Evolutionary conservation across 176 grass and related monocot species (phyloP).

Genomic region (Avena insularis): DNA sequence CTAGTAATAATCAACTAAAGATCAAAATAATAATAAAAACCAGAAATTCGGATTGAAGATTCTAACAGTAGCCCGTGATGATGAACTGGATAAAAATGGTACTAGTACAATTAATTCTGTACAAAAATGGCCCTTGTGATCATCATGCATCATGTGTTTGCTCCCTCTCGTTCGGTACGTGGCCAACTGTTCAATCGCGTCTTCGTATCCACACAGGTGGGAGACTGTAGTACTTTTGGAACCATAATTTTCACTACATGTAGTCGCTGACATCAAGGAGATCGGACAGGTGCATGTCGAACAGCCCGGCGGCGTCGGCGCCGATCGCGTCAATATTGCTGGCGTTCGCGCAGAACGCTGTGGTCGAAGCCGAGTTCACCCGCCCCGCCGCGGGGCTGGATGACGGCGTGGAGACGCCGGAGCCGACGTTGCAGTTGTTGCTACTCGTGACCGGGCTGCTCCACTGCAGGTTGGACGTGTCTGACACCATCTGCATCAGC

Average conservation of each 20-base stretch:
- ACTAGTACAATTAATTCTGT: slow-evolving; percentile 35
- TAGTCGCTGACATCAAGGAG: slow-evolving; percentile 67
- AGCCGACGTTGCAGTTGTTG: slow-evolving; percentile 47
- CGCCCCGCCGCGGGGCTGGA: slow-evolving; percentile 44
- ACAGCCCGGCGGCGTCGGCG: slow-evolving; percentile 37
- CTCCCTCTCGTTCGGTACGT: slow-evolving; percentile 12
- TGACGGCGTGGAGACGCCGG: slow-evolving; percentile 62
- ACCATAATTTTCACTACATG: slow-evolving; percentile 31
- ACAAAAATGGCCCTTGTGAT: slow-evolving; percentile 52
- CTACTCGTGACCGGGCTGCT: slow-evolving; percentile 38
- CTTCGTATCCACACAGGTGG: neutral
- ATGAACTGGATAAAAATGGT: slow-evolving; percentile 30
- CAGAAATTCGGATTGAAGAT: neutral
- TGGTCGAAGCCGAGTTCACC: slow-evolving; percentile 33
- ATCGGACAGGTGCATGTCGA: slow-evolving; percentile 57
- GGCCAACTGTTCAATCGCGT: neutral
- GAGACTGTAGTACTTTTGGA: neutral
- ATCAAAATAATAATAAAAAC: neutral
- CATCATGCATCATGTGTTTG: slow-evolving; percentile 19
- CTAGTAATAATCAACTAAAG: neutral
- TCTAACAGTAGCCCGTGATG: slow-evolving; percentile 36
- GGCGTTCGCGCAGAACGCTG: slow-evolving; percentile 24
- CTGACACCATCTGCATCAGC: slow-evolving; percentile 48
- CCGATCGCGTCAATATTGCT: neutral
- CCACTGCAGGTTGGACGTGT: slow-evolving; percentile 52